Evolutionary conservation across 345 rosid genomes (phyloP), one percentile per base, ranked within the genome.

Genomic region (Ailanthus altissimus): DNA sequence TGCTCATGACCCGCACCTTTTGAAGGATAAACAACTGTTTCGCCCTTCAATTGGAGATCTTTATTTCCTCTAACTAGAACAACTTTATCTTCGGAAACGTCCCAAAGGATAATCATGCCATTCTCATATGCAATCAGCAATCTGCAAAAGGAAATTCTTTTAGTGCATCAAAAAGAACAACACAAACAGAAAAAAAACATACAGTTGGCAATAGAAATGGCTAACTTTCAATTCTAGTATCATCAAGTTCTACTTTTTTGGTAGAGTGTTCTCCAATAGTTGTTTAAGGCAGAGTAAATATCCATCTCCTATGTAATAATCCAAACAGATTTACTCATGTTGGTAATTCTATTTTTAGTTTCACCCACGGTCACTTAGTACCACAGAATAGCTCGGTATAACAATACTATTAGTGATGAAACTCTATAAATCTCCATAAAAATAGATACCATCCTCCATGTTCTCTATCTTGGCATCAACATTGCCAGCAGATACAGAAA

Each of bases 91-190:
- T 85, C 93, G 79, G 89, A 87, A 80, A 88, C 85, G 88, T 94
- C 98, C 98, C 97, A 92, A 57, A 94, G 91, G 83, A 87, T 78
- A 76, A 92, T 81, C 78, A 90, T 84, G 77, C 98, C 98, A 82
- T 89, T 84, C 67, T 81, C 84, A 81, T 85, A 92, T 50, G 93
- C 97, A 83, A 94, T 85, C 89, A 94, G 82, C 83, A 92, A 75
- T 81, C 98, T 94, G 91, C 85, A 83, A 79, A 81, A 81, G 68
- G 70, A 74, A 66, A 46, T 46, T 64, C 56, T 70, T 79, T 78
- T 18, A 53, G 79, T 59, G 70, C 18, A 7, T 79, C 62, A 72
- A 68, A 69, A 42, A 67, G 23, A 32, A 5, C 13, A 72, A 66
- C 46, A 32, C 28, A 62, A 67, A 74, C 59, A 51, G 70, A 26